Evolutionary conservation across 352 stramenopile genomes (phyloP), one percentile per base, ranked within the genome.

Genomic region (Pythium scleroteichum): DNA sequence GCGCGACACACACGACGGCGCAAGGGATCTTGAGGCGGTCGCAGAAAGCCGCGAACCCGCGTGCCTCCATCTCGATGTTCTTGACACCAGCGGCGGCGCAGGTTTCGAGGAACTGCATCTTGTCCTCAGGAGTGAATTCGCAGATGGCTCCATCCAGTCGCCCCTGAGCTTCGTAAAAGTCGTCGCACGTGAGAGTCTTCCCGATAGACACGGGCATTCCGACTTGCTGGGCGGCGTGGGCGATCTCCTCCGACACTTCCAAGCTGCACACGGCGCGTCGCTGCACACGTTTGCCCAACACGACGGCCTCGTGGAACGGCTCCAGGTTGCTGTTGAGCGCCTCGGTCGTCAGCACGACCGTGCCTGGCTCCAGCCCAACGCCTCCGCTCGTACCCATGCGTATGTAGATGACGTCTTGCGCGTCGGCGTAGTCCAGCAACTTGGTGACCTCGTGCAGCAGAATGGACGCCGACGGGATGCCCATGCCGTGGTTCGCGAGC

Each of bases 41-140:
- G 59, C 82, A 90, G 59, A 92, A 91, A 49, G 74, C 73, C 20
- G 85, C 80, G 41, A 94, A 90, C 56, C 74, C 61, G 13, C 76
- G 73, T 24, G 76, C 84, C 63, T 94, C 85, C 85, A 94, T 94
- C 68, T 94, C 85, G 32, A 94, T 94, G 76, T 94, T 94, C 55
- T 79, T 78, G 33, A 92, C 82, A 33, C 85, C 83, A 12, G 64
- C 66, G 16, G 68, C 74, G 4, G 79, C 69, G 24, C 77, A 73
- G 32, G 67, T 72, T 38, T 87, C 62, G 47, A 94, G 61, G 61
- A 90, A 94, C 16, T 59, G 61, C 58, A 92, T 78, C 66, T 92
- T 92, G 66, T 94, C 81, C 29, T 94, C 82, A 19, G 74, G 53
- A 13, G 81, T 85, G 70, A 85, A 91, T 62, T 92, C 82, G 64